A percentile compares a stretch with the other conserved stretches of the same genome.
Conservation (phyloP, 352 stramenopile genomes). For the Phytophthora sp. region DNA sequence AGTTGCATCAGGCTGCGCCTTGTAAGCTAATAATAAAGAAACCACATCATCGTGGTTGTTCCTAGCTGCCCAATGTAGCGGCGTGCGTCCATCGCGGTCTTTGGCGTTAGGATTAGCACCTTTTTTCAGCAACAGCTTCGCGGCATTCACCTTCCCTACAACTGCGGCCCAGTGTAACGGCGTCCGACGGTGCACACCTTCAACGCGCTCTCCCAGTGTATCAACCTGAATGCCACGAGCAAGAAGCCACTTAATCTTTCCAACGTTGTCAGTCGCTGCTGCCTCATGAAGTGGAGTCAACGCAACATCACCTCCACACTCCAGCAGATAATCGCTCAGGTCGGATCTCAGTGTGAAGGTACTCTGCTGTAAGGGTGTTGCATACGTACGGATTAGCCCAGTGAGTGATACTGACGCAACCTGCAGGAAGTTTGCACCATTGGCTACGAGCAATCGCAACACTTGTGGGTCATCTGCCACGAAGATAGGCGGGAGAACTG, state of each 20-base stretch:
- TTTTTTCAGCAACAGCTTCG: constrained; percentile 46
- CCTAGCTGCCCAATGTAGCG: constrained; percentile 78
- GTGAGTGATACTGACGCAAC: constrained; percentile 55
- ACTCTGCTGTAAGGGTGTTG: constrained; percentile 65
- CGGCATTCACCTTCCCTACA: constrained; percentile 47
- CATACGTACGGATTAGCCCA: constrained; percentile 48
- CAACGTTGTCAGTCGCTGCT: constrained; percentile 55
- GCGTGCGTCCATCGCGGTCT: constrained; percentile 66
- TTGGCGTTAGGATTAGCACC: constrained; percentile 62
- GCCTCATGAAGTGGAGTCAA: constrained; percentile 80
- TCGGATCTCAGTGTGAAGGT: constrained; percentile 69
- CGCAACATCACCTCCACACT: constrained; percentile 73
- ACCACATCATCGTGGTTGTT: constrained; percentile 70
- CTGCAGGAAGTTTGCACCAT: constrained; percentile 74
- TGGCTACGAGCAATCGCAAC: constrained; percentile 61
- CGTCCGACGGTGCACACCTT: constrained; percentile 68
- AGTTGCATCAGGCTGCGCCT: constrained; percentile 47
- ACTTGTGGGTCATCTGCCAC: constrained; percentile 78
- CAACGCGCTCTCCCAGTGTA: constrained; percentile 60
- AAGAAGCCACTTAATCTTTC: constrained; percentile 53
- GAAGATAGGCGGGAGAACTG: constrained; percentile 73
- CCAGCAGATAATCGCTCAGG: constrained; percentile 67
- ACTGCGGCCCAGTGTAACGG: constrained; percentile 80
- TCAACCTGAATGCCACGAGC: constrained; percentile 50
- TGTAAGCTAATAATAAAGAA: constrained; percentile 50